phyloP scores from a whole-genome alignment of 148 eudicot species.

The Vaccinium vitisidaea region DNA sequence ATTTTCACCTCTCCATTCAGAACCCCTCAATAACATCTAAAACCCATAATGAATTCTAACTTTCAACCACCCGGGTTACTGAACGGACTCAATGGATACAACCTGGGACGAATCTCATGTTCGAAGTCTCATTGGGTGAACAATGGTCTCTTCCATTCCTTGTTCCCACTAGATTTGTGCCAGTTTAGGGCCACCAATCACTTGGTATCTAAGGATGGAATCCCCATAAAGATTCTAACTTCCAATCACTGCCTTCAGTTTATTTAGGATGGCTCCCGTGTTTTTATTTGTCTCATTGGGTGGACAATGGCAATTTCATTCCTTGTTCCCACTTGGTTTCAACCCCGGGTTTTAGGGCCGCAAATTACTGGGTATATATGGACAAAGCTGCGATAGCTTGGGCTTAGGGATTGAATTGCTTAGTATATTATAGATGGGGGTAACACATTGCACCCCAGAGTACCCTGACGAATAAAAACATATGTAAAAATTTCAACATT shows the following conservation, averaged over 20 bases:
- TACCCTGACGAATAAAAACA: neutral
- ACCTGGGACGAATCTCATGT: neutral
- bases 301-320: too few species aligned
- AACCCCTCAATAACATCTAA: neutral
- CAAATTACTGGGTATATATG: too few species aligned
- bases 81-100: neutral
- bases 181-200: neutral
- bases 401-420: neutral
- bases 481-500: neutral
- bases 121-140: neutral
- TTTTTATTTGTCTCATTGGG: too few species aligned
- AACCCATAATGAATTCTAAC: neutral
- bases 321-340: too few species aligned
- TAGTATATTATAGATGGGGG: neutral
- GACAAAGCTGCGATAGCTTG: neutral
- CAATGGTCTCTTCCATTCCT: neutral
- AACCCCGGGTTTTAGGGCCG: too few species aligned
- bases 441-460: neutral
- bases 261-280: too few species aligned
- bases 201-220: neutral
- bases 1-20: neutral
- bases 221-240: too few species aligned
- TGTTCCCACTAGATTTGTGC: neutral
- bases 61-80: neutral
- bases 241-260: too few species aligned